Conservation (phyloP, 768 basidiomycete species). For the Lanmaoa rubissima region DNA sequence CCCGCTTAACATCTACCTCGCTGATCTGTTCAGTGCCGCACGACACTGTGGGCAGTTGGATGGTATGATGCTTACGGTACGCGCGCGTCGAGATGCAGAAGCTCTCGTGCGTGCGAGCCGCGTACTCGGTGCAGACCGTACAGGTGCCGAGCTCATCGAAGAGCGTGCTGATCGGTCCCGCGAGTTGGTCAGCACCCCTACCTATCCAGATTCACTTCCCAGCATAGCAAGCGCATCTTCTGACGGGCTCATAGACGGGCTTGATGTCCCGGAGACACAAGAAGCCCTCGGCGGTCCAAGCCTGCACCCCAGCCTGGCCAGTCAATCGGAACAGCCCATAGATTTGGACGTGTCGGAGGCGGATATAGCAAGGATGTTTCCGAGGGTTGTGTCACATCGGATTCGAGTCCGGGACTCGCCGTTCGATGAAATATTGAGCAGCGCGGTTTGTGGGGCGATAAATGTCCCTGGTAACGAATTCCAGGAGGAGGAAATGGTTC, state of each 20-base stretch:
- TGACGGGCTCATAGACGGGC: constrained; percentile 19
- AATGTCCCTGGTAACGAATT: constrained; percentile 15
- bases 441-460: constrained; percentile 58
- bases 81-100: constrained; percentile 60
- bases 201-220: constrained; percentile 16
- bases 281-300: constrained; percentile 3
- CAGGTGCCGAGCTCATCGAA: constrained; percentile 56
- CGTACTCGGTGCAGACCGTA: constrained; percentile 59
- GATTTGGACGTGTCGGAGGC: constrained; percentile 67
- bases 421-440: constrained; percentile 65
- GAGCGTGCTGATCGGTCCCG: constrained; percentile 21
- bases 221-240: constrained; percentile 23
- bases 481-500: constrained; percentile 13
- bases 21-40: constrained; percentile 71
- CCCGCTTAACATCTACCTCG: constrained; percentile 58
- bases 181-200: constrained; percentile 22
- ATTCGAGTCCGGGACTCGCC: constrained; percentile 68
- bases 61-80: constrained; percentile 61
- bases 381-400: constrained; percentile 72
- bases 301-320: constrained; percentile 2
- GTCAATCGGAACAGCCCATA: constrained; percentile 22
- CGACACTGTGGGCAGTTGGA: constrained; percentile 72
- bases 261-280: constrained; percentile 13
- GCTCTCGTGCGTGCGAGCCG: constrained; percentile 66
- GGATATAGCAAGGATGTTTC: constrained; percentile 72